Conservation (phyloP, 306 rosid genomes). For the Sicyos edulis region DNA sequence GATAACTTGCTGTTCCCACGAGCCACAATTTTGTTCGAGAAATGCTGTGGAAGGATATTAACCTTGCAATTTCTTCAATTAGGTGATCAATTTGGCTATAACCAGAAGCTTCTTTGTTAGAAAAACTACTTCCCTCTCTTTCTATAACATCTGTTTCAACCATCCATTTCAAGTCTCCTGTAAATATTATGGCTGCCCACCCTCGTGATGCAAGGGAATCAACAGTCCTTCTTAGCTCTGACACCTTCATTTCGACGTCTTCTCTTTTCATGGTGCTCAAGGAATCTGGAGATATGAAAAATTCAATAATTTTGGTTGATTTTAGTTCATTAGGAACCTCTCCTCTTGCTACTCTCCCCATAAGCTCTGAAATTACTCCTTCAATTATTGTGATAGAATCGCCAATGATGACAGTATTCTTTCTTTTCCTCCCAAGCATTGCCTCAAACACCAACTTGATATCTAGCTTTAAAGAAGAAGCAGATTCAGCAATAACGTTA, state of each 20-base stretch:
- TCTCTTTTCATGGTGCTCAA: constrained; percentile 59
- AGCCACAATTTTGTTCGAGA: constrained; percentile 54
- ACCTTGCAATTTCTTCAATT: constrained; percentile 58
- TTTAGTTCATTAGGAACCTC: constrained; percentile 65
- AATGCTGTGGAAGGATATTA: constrained; percentile 35
- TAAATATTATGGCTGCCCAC: constrained; percentile 47
- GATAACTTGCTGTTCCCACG: constrained; percentile 68
- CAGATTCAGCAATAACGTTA: constrained; percentile 24
- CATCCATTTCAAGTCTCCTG: constrained; percentile 79
- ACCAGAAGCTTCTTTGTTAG: constrained; percentile 28
- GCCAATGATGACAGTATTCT: constrained; percentile 71
- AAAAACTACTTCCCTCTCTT: constrained; percentile 17
- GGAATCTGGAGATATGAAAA: constrained; percentile 42
- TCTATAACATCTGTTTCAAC: constrained; percentile 29
- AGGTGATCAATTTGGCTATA: constrained; percentile 54
- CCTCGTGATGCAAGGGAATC: constrained; percentile 38
- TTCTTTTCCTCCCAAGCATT: constrained; percentile 48
- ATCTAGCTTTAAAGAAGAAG: constrained; percentile 57
- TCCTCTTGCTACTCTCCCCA: constrained; percentile 54
- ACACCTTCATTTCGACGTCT: constrained; percentile 49
- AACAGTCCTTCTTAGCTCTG: constrained; percentile 50
- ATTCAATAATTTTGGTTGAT: constrained; percentile 44
- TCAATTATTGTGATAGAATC: constrained; percentile 51
- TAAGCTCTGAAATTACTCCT: constrained; percentile 54
- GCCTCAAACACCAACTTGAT: constrained; percentile 54